These are phyloP conservation scores for Trichophyton simii DNA, from an alignment of 2,329 filamentous ascomycete species.

Conservation along the genomic window DNA sequence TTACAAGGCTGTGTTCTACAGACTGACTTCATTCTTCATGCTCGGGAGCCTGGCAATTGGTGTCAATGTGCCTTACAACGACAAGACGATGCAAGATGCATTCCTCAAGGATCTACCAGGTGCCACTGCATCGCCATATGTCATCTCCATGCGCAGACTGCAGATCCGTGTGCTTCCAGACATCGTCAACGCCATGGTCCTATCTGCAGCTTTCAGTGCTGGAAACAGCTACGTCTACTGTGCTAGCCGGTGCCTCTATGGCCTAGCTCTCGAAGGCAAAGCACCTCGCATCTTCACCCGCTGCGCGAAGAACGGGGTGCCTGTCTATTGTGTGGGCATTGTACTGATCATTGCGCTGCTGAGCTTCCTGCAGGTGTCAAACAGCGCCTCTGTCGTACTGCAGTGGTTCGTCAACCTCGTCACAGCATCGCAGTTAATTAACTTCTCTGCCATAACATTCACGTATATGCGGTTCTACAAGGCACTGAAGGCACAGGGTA, in stretches of 20 bases:
- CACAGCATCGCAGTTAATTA: conserved; percentile 33
- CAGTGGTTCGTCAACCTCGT: conserved; percentile 38
- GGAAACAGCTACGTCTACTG: conserved; percentile 59
- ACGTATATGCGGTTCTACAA: conserved; percentile 37
- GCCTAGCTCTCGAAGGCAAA: conserved; percentile 55
- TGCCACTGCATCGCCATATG: conserved; percentile 60
- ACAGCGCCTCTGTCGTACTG: conserved; percentile 53
- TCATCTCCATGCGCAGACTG: conserved; percentile 54
- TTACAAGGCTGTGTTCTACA: conserved; percentile 68
- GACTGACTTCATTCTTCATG: conserved; percentile 62
- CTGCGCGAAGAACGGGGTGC: conserved; percentile 55
- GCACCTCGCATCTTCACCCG: conserved; percentile 54
- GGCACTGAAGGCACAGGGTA: conserved; percentile 30
- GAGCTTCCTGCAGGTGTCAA: conserved; percentile 60
- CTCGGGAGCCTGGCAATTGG: conserved; percentile 61
- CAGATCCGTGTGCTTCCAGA: conserved; percentile 52
- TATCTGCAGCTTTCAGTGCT: conserved; percentile 56
- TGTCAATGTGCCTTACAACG: conserved; percentile 58
- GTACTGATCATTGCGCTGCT: conserved; percentile 58
- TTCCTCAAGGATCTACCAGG: conserved; percentile 49
- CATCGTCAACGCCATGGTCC: conserved; percentile 60
- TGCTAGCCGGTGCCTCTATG: conserved; percentile 55
- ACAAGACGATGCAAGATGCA: conserved; percentile 47
- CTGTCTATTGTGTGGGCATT: conserved; percentile 57
- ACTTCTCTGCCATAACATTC: conserved; percentile 35